Base-by-base conservation (phyloP, 2,329 filamentous ascomycete genomes). In the Aspergillus glaucus region DNA sequence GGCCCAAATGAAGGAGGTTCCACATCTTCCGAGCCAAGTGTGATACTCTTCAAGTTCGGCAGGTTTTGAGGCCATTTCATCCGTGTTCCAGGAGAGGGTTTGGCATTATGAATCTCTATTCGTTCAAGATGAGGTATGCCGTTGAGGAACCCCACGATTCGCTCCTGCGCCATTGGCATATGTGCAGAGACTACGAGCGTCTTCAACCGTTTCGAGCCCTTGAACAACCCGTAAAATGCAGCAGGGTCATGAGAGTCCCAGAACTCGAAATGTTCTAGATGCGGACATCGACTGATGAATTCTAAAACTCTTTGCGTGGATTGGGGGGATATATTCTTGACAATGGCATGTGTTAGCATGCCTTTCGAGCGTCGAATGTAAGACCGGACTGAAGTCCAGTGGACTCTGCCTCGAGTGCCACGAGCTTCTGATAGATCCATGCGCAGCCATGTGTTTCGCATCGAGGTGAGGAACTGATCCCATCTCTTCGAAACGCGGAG, bases 401-500 rank as follows among this genome's bases (percentile, higher is more conserved):
- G 59, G n/a, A 81, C 71, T 3, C 66, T 65, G 52, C 62, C 67
- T 22, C 61, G 66, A 6, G 76, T 65, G 52, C 62, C 67, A 24
- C 61, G 66, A 5, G 76, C 73, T 3, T 60, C 62, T 2, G 71
- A 73, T 7, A 84, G 68, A 53, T 83, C 79, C 9, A 84, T 62
- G 49, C 77, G 63, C 49, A 66, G 68, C 78, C 80, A 81, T 1
- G 80, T 65, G 7, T 64, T 63, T 0, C 71, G 68, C 22, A 74
- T 61, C 3, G 72, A 74, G 8, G 62, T 64, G 10, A 83, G 67
- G 41, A 80, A 75, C n/a, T 59, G 63, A 9, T 71, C 66, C 81
- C 81, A 85, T 43, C 67, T 65, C 61, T 73, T 78, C 34, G 75
- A 82, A 2, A 84, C 80, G 6, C 76, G 72, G 41, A 79, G 70